Evolutionary conservation across 2,329 filamentous ascomycete species (phyloP), one percentile per base, ranked within the genome.

Genomic region (Phialophora expanda): DNA sequence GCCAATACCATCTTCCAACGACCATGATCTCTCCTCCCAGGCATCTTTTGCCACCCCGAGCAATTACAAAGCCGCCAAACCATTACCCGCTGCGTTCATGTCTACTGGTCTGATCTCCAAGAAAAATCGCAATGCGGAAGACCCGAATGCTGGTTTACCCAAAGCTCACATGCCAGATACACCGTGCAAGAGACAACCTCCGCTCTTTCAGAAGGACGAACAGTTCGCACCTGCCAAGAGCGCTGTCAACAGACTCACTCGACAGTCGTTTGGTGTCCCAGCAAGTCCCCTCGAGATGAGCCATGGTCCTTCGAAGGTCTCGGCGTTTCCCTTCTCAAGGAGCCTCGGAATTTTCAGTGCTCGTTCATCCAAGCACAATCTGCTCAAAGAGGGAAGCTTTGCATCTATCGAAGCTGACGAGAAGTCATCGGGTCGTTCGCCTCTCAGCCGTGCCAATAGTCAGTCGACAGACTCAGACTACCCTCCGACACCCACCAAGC

Each of bases 81-180:
- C 93, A 24, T 85, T 91, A 63, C 89, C 91, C 34, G 88, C 90
- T 48, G 93, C 93, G 6, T 97, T 97, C 78, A 93, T 92, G 83
- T 98, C 95, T 1, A 98, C 95, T 0, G 93, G 94, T 1, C 82
- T 99, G 30, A 90, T 99, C 61, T 97, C 95, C 11, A 99, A 99
- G 80, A 91, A 96, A 77, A 96, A 95, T 74, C 89, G 91, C 64
- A 89, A 91, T 76, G 86, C 89, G 0, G 92, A 97, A 71, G 86
- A 92, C 59, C 85, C 77, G 70, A 79, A 81, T 74, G 78, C 80
- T 70, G 82, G 81, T 26, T 80, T 80, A 30, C 85, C 84, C 77
- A 88, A 89, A 75, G 81, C 86, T 73, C 85, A 86, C 32, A 93
- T 96, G 83, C 94, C 95, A 0, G 95, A 98, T 75, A 99, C 95